phyloP scores from a whole-genome alignment of 106 monocot genomes.

The Dendrobium nobile region DNA sequence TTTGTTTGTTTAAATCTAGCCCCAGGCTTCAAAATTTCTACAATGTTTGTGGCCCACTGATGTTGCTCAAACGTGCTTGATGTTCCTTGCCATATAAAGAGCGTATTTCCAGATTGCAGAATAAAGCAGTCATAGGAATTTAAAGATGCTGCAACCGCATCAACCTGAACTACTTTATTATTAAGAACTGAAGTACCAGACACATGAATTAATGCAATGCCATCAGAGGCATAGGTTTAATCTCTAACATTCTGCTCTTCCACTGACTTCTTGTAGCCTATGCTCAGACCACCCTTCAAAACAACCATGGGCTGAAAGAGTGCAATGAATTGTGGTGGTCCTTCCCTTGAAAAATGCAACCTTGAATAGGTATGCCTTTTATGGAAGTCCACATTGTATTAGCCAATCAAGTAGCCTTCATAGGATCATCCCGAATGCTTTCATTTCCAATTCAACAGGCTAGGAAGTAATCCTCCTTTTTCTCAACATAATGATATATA shows the following conservation, averaged over 20 bases:
- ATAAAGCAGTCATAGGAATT: slow-evolving; percentile 44
- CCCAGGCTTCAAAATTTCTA: slow-evolving; percentile 63
- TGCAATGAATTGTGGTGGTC: slow-evolving; percentile 86
- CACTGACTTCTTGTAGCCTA: slow-evolving; percentile 64
- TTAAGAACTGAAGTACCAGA: slow-evolving; percentile 61
- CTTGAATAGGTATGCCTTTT: slow-evolving; percentile 83
- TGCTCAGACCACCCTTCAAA: slow-evolving; percentile 76
- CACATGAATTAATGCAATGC: slow-evolving; percentile 59
- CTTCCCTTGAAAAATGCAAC: slow-evolving; percentile 72
- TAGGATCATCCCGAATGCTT: slow-evolving; percentile 78
- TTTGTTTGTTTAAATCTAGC: slow-evolving; percentile 65
- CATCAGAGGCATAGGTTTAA: slow-evolving; percentile 60
- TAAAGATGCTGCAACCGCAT: slow-evolving; percentile 53
- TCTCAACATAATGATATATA: slow-evolving; percentile 78
- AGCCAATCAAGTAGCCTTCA: slow-evolving; percentile 63
- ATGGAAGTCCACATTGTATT: slow-evolving; percentile 80
- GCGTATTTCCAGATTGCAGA: slow-evolving; percentile 55
- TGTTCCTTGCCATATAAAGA: slow-evolving; percentile 52
- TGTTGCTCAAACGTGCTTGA: slow-evolving; percentile 52
- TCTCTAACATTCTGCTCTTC: slow-evolving; percentile 48
- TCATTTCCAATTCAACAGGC: slow-evolving; percentile 88
- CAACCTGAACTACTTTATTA: slow-evolving; percentile 84
- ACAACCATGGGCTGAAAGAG: slow-evolving; percentile 84
- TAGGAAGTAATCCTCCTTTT: slow-evolving; percentile 87
- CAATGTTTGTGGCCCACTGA: slow-evolving; percentile 48